phyloP scores from a whole-genome alignment of 1,284 basidiomycete genomes.

The Erythrobasidium hasegawianum region DNA sequence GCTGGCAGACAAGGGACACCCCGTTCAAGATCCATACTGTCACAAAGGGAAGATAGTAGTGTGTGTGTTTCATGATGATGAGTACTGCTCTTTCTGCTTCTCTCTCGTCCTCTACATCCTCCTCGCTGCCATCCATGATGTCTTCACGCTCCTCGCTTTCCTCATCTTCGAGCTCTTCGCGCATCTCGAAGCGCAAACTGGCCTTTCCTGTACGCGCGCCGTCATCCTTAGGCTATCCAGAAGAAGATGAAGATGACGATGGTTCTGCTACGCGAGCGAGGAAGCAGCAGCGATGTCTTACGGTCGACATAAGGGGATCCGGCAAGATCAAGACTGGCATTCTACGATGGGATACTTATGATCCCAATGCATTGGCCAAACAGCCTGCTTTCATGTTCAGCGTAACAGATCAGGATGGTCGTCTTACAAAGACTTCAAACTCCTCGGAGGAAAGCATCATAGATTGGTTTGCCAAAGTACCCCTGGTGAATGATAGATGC shows the following conservation, averaged over 20 bases:
- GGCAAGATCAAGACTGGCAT: not conserved
- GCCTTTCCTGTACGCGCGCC: conserved; percentile 19
- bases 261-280: not conserved
- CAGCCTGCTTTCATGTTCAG: not conserved
- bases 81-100: not conserved
- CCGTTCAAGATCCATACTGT: too few species aligned
- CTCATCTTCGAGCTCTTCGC: too few species aligned
- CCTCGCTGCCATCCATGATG: not conserved
- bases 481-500: not conserved
- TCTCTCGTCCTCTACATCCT: not conserved
- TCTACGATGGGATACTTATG: not conserved
- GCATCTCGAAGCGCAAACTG: conserved; percentile 28
- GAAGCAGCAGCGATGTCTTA: not conserved
- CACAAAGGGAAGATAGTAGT: not conserved
- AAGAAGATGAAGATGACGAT: conserved; percentile 8
- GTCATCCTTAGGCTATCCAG: conserved; percentile 8
- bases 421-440: not conserved
- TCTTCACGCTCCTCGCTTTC: too few species aligned
- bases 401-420: not conserved
- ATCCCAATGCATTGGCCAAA: not conserved
- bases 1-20: too few species aligned
- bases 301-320: not conserved
- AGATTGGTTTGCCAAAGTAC: not conserved
- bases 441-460: not conserved
- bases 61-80: too few species aligned